A percentile compares a stretch with the other conserved stretches of the same genome.
Conservation (phyloP, 805 yeast species). For the Pichia phayaonensis region DNA sequence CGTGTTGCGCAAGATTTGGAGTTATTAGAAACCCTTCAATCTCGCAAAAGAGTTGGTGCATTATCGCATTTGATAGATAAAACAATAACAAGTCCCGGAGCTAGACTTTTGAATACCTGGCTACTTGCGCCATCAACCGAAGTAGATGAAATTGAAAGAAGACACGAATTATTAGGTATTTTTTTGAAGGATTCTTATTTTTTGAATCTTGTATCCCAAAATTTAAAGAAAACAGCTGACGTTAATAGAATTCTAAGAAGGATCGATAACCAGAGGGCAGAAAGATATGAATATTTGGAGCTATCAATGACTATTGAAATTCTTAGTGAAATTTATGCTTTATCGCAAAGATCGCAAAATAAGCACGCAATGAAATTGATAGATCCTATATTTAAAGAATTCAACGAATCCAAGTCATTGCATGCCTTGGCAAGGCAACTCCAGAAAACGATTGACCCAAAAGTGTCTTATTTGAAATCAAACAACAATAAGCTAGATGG, state of each 20-base stretch:
- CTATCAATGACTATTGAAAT: constrained; percentile 22
- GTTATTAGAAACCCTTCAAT: constrained; percentile 50
- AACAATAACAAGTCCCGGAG: constrained; percentile 76
- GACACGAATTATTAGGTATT: constrained; percentile 47
- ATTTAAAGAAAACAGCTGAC: constrained; percentile 44
- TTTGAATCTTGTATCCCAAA: constrained; percentile 27
- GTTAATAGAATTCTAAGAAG: constrained; percentile 54
- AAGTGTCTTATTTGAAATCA: constrained; percentile 11
- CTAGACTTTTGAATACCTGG: constrained; percentile 77
- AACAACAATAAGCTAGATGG: constrained; percentile 18
- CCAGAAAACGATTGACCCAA: constrained; percentile 18
- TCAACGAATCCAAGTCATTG: constrained; percentile 11
- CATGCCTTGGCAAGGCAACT: constrained; percentile 25
- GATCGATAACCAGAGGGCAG: constrained; percentile 35
- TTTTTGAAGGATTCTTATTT: constrained; percentile 29
- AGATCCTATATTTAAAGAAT: constrained; percentile 16
- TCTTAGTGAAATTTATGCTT: constrained; percentile 24
- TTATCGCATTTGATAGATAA: constrained; percentile 59
- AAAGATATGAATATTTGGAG: constrained; percentile 24
- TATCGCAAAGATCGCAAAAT: constrained; percentile 10
- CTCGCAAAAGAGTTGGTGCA: constrained; percentile 57
- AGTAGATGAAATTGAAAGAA: constrained; percentile 40
- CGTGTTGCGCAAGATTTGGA: constrained; percentile 74
- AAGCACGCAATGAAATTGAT: constrained; percentile 8
- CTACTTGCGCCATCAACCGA: constrained; percentile 70